Conservation (phyloP, 2,329 filamentous ascomycete genomes). For the Phialophora tarda region DNA sequence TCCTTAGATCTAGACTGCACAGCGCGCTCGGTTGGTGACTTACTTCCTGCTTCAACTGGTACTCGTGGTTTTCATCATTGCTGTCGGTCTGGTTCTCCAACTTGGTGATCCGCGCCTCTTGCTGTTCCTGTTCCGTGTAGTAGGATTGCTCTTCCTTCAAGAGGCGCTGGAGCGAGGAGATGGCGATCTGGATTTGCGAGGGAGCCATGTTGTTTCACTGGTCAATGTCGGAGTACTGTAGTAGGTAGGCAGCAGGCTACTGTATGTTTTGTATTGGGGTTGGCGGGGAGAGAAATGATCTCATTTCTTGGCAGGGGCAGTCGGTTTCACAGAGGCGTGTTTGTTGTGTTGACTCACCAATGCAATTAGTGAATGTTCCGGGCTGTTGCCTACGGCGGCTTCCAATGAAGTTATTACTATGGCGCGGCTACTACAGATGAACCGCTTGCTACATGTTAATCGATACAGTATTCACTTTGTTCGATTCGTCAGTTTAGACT, state of each 20-base stretch:
- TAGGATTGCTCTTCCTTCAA: slow-evolving; percentile 92
- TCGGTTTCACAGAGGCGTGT: too few relatives aligned
- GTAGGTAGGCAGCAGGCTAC: neutral
- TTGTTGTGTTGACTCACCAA: too few relatives aligned
- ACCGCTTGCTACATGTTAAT: too few relatives aligned
- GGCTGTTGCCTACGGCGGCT: too few relatives aligned
- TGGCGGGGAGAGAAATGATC: neutral
- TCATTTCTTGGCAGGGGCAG: neutral
- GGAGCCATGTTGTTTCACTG: slow-evolving; percentile 31
- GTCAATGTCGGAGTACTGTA: neutral
- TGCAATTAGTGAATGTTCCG: too few relatives aligned
- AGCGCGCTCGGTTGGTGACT: neutral
- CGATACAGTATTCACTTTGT: too few relatives aligned
- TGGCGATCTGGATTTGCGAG: slow-evolving; percentile 65
- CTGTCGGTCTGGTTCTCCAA: slow-evolving; percentile 66
- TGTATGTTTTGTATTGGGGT: neutral
- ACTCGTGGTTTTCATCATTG: slow-evolving; percentile 79
- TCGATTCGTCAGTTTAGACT: too few relatives aligned
- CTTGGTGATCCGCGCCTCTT: slow-evolving; percentile 72
- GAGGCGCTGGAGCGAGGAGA: slow-evolving; percentile 77
- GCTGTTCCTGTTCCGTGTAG: slow-evolving; percentile 79
- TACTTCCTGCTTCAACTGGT: slow-evolving; percentile 85
- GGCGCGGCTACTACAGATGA: too few relatives aligned
- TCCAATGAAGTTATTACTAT: too few relatives aligned
- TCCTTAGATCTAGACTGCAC: neutral